phyloP scores from a whole-genome alignment of 306 rosid species.

The Quercus suber region DNA sequence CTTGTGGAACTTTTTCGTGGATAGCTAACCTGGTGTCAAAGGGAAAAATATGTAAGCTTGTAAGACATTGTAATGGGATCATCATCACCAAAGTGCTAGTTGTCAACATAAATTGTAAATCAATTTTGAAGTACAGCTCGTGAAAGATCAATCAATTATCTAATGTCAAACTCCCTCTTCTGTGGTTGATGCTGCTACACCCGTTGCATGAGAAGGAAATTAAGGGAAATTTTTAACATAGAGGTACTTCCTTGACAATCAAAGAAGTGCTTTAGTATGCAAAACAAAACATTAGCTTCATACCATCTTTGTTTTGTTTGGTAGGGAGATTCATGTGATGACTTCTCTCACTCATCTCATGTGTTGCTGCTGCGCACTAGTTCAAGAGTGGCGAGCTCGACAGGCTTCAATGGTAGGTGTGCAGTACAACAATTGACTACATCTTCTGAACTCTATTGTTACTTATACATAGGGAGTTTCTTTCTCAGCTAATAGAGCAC shows the following conservation, averaged over 20 bases:
- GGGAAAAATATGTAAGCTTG: slow-evolving; percentile 29
- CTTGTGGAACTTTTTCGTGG: slow-evolving; percentile 48
- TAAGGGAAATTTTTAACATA: slow-evolving; percentile 23
- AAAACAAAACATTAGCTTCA: neutral
- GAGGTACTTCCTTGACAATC: slow-evolving; percentile 15
- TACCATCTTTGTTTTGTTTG: neutral
- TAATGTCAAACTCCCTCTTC: slow-evolving; percentile 22
- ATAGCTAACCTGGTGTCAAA: slow-evolving; percentile 19
- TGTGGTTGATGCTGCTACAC: slow-evolving; percentile 39
- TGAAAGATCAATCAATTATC: slow-evolving; percentile 18
- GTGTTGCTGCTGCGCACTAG: slow-evolving; percentile 44
- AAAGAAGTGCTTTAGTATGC: neutral
- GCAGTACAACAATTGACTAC: neutral
- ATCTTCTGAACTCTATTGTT: neutral
- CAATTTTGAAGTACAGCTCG: slow-evolving; percentile 27
- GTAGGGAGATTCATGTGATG: slow-evolving; percentile 36
- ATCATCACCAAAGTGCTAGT: neutral
- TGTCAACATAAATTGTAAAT: neutral
- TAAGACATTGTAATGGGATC: neutral
- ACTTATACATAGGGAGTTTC: too few relatives aligned
- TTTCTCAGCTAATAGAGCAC: too few relatives aligned
- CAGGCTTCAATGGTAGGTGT: slow-evolving; percentile 27
- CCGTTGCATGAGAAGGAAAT: slow-evolving; percentile 32
- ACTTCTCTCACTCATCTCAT: slow-evolving; percentile 30
- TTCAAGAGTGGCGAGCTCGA: slow-evolving; percentile 40